Base-by-base conservation (phyloP, 2,329 filamentous ascomycete species). In the Claviceps maximensis region DNA sequence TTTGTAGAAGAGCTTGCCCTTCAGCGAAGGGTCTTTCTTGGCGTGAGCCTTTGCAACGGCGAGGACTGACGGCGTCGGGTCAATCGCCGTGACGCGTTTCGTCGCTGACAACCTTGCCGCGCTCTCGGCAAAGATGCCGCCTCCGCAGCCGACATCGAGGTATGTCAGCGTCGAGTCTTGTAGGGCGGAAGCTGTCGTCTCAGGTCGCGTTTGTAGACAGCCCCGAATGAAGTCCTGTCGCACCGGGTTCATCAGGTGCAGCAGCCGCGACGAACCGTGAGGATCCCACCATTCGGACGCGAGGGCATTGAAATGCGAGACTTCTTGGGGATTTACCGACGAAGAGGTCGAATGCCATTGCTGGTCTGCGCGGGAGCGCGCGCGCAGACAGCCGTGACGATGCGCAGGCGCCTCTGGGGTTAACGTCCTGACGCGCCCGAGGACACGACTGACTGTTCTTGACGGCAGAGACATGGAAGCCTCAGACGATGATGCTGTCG, bases 251-350 rank as follows among this genome's bases (percentile, higher is more conserved):
- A 98, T 97, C 59, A 95, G 84, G 69, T 98, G 93, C 2, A 98
- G 82, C 54, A 96, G 82, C 41, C 91, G 83, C 4, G 89, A 96
- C 7, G 91, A 85, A 50, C 93, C 93, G 65, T 95, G 83, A 1
- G 91, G 87, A 69, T 97, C 90, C 93, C 93, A 98, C 93, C 93
- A 98, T 62, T 85, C 85, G 59, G 87, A 87, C 58, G 93, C 93
- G 63, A 98, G 87, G 57, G 83, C 82, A 64, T 89, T 89, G 79
- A 98, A 98, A 74, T 98, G 93, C 19, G 86, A 87, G 58, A 98
- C 82, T 73, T 98, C 91, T 59, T 84, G 80, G 51, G 87, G 79
- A 62, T 94, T 94, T 69, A 98, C 87, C 53, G 87, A 89, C 48
- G 85, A 82, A 61, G 71, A 75, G 53, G 67, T 59, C 49, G 64